phyloP scores from a whole-genome alignment of 208 protist genomes.

The Tetramitus jugosus region DNA sequence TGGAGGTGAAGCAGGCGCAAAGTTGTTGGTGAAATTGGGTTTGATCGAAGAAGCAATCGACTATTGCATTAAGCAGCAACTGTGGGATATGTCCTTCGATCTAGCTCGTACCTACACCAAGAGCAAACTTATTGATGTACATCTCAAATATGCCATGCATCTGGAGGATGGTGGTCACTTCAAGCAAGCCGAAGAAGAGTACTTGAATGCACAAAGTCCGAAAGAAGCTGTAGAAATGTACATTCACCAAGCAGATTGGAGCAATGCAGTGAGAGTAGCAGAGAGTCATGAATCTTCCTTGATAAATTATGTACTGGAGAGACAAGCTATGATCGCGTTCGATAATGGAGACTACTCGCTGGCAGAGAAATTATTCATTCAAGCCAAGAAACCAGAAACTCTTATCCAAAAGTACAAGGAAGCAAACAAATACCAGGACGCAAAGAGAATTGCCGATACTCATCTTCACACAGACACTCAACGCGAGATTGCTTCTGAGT shows the following conservation, averaged over 20 bases:
- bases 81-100: constrained; percentile 86
- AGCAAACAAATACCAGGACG: constrained; percentile 76
- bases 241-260: constrained; percentile 90
- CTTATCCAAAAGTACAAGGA: constrained; percentile 86
- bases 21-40: constrained; percentile 83
- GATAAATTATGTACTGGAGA: constrained; percentile 67
- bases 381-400: constrained; percentile 78
- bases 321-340: constrained; percentile 69
- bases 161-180: constrained; percentile 90
- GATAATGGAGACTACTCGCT: constrained; percentile 73
- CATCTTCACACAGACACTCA: constrained; percentile 68
- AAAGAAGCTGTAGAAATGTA: constrained; percentile 92
- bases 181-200: constrained; percentile 88
- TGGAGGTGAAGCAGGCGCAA: constrained; percentile 85
- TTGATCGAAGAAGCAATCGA: constrained; percentile 87
- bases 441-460: constrained; percentile 75
- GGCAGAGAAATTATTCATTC: constrained; percentile 76
- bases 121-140: constrained; percentile 84
- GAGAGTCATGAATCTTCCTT: constrained; percentile 75
- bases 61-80: constrained; percentile 74
- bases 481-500: constrained; percentile 52
- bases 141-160: constrained; percentile 90
- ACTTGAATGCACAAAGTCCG: constrained; percentile 87
- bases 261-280: constrained; percentile 86
- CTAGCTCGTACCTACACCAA: constrained; percentile 56